Conservation (phyloP, 306 rosid genomes). For the Sophora flavescens region DNA sequence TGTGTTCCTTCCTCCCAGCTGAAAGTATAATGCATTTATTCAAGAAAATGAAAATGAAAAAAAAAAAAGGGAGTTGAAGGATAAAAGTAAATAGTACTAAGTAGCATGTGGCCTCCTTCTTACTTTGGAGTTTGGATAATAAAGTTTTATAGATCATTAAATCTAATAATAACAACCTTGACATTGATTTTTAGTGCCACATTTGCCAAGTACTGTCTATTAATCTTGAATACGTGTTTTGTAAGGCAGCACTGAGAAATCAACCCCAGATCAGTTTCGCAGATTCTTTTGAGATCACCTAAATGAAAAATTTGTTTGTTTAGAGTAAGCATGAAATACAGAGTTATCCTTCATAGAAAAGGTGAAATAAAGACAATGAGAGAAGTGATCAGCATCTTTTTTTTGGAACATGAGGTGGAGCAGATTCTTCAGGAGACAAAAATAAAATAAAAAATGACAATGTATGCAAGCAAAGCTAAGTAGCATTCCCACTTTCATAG, state of each 20-base stretch:
- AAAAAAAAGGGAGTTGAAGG: not conserved
- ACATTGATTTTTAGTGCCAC: conserved; percentile 74
- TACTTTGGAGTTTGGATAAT: conserved; percentile 9
- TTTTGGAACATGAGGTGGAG: not conserved
- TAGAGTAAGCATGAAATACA: conserved; percentile 13
- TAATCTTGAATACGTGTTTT: conserved; percentile 67
- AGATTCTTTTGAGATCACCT: conserved; percentile 79
- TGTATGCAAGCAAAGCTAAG: not conserved
- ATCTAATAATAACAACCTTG: conserved; percentile 51
- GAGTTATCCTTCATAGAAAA: conserved; percentile 11
- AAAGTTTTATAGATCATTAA: conserved; percentile 26
- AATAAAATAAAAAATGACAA: not conserved
- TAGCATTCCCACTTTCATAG: not conserved
- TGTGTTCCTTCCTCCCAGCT: conserved; percentile 87
- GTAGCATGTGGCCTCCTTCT: conserved; percentile 14
- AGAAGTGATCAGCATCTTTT: not conserved
- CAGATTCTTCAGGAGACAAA: not conserved
- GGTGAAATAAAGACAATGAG: not conserved
- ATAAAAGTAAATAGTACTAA: not conserved
- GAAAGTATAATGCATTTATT: conserved; percentile 27
- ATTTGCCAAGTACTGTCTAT: conserved; percentile 73
- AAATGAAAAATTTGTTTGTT: conserved; percentile 37
- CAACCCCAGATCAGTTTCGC: conserved; percentile 74
- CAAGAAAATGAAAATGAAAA: conserved; percentile 14
- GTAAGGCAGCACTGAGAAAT: conserved; percentile 80